These are phyloP conservation scores for Miscanthus lutarioriparius DNA, from an alignment of 176 grass and related monocot species.

Conservation along the genomic window DNA sequence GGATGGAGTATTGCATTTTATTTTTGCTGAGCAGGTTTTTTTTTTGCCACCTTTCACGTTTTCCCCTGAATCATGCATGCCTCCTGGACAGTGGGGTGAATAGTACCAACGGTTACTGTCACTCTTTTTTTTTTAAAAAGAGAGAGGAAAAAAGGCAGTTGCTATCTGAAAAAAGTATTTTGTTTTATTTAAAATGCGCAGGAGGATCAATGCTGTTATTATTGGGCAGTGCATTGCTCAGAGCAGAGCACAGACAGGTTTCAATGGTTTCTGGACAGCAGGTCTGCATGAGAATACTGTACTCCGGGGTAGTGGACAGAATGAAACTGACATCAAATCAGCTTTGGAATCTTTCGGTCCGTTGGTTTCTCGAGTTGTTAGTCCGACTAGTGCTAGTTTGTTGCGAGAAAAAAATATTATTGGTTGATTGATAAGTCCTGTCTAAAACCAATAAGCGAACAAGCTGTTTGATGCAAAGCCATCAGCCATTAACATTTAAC, in stretches of 20 bases:
- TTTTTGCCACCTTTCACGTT: too few species aligned
- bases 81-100: neutral
- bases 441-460: too few species aligned
- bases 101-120: neutral
- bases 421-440: too few species aligned
- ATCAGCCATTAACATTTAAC: neutral
- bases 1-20: too few species aligned
- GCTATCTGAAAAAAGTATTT: neutral
- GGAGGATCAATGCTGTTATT: neutral
- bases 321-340: conserved; percentile 42
- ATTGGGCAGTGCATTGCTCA: neutral
- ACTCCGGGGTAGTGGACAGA: conserved; percentile 23
- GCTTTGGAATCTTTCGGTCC: too few species aligned
- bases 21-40: too few species aligned
- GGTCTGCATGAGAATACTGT: conserved; percentile 10
- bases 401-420: too few species aligned
- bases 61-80: neutral
- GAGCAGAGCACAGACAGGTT: neutral
- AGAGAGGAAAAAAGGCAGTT: neutral
- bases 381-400: too few species aligned
- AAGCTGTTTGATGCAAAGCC: conserved; percentile 13
- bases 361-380: too few species aligned
- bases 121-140: neutral
- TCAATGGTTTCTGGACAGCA: conserved; percentile 31
- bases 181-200: neutral